Evolutionary conservation across 345 rosid species (phyloP), one percentile per base, ranked within the genome.

Genomic region (Mercurialis annua): DNA sequence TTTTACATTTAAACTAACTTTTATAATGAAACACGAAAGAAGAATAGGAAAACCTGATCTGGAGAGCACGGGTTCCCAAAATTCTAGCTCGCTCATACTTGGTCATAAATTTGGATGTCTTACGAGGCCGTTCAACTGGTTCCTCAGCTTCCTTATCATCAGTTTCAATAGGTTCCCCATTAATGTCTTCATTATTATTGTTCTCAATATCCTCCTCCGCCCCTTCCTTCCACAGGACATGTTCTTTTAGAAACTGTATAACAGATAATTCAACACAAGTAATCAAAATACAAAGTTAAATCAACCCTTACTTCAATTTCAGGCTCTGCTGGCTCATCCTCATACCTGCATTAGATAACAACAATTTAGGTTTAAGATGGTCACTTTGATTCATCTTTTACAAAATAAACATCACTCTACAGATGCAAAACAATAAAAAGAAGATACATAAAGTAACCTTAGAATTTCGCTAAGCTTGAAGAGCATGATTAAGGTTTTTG

Each of bases 41-140:
- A 40, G 16, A 40, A 10, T 21, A 10, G 24, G 18, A 58, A 60
- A 62, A 93, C 97, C 92, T 91, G 49, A 91, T 89, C 67, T 89
- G 97, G 59, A 87, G 57, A 47, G 99, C 95, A 0, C 92, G 88
- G 21, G 92, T 91, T 2, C 97, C 96, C 53, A 91, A 83, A 26
- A 91, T 94, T 64, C 95, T 85, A 2, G 97, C 93, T 49, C 92
- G 92, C 73, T 86, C 93, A 55, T 86, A 91, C 70, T 86, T 94
- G 0, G 90, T 90, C 99, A 87, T 91, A 68, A 68, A 91, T 66
- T 87, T 91, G 0, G 86, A 87, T 0, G 95, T 93, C 70, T 87
- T 89, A 42, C 90, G 87, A 55, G 84, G 74, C 1, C 80, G 70
- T 27, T 83, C 86, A n/a, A 54, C 59, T 0, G 77, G 27, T 44